Evolutionary conservation across 371 early-diverging fungal species (phyloP), one percentile per base, ranked within the genome.

Genomic region (Mortierella sp.): DNA sequence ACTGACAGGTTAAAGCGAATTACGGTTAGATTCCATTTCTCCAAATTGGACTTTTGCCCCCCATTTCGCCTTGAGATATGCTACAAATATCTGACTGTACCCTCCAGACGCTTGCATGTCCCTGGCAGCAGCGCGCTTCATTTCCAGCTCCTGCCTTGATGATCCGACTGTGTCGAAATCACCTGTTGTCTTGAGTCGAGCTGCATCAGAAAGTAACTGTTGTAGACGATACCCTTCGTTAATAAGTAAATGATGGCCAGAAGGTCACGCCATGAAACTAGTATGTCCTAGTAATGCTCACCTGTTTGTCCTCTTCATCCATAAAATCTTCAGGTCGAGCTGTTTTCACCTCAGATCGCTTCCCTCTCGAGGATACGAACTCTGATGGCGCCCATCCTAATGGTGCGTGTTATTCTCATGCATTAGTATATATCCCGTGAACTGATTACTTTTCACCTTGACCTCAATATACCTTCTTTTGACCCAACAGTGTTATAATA

Each of bases 401-500:
- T 60, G 22, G 5, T 0, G 26, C 16, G 16, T 18, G 60, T 37
- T 60, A 37, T 37, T 26, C 5, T 28, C 14, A 0, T 26, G 9
- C 35, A 49, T n/a, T 65, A 55, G 39, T 35, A 5, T 22, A 26
- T 28, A 10, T 8, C 47, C 14, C 47, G 0, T 63, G 9, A 47
- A 5, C 18, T 22, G 1, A 28, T 5, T n/a, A 20, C 18, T 4
- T 1, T 32, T 59, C 8, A 49, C n/a, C 55, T 14, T 26, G 58
- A 11, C 58, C 18, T 57, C 58, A 57, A 32, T 57, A 20, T 60
- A 94, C 96, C 97, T 91, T 97, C 97, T 90, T 96, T 96, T 18
- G 96, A 96, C 1, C 98, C 98, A 0, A 96, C 98, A 2, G 96
- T 97, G 81, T 97, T 97, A 81, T 88, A 96, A 75, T 97, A 97